These are phyloP conservation scores for Graphilbum ipis-grandicollis DNA, from an alignment of 2,329 filamentous ascomycete species.

Conservation along the genomic window DNA sequence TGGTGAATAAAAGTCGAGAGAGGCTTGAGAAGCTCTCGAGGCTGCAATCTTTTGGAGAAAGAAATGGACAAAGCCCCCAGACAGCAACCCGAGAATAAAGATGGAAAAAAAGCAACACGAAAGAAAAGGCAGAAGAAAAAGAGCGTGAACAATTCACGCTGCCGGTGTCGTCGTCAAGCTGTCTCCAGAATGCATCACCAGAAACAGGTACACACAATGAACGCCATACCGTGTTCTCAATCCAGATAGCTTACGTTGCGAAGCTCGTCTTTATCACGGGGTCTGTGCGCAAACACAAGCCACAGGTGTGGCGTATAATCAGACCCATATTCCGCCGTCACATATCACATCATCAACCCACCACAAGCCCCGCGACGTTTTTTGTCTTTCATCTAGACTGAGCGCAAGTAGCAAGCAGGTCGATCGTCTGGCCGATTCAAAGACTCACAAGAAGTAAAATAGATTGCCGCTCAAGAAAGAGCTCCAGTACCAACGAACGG, in stretches of 20 bases:
- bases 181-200: constrained; percentile 1
- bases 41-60: no score
- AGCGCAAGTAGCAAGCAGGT: no score
- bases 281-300: constrained; percentile 3
- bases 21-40: no score
- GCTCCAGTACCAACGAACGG: no score
- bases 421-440: no score
- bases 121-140: background rate
- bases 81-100: background rate
- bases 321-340: no score
- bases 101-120: background rate
- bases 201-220: constrained; percentile 7
- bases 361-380: no score
- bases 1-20: constrained; percentile 15
- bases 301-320: background rate
- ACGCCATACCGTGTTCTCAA: constrained; percentile 15
- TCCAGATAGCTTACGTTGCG: constrained; percentile 19
- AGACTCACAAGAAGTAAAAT: no score
- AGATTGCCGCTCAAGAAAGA: no score
- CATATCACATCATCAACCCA: no score
- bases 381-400: no score
- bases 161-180: constrained; percentile 1
- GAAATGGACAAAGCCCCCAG: background rate
- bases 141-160: background rate
- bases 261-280: constrained; percentile 10